Evolutionary conservation across 495 filamentous ascomycete genomes (phyloP).

Genomic region (Xylaria palmicola): DNA sequence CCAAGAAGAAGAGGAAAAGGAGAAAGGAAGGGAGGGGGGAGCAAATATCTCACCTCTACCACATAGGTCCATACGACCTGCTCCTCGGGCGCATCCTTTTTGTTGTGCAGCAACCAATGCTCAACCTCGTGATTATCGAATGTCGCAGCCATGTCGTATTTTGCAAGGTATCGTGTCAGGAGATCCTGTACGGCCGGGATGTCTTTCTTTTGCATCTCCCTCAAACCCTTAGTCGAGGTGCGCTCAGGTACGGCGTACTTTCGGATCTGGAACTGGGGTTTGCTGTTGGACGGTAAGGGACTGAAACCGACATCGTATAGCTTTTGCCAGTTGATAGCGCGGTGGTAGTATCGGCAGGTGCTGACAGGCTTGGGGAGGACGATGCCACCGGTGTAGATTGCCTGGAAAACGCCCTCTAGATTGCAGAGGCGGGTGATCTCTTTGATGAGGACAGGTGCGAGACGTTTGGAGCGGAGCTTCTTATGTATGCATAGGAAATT

Average conservation of each 20-base stretch:
- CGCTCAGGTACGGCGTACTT: conserved; percentile 74
- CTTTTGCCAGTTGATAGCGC: conserved; percentile 91
- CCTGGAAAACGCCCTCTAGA: conserved; percentile 78
- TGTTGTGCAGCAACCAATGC: conserved; percentile 78
- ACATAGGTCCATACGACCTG: conserved; percentile 92
- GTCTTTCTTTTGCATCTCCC: conserved; percentile 80
- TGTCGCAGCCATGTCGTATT: conserved; percentile 79
- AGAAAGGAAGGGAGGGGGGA: too few species aligned
- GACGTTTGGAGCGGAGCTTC: conserved; percentile 88
- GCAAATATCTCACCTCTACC: conserved; percentile 60
- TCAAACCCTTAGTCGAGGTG: conserved; percentile 69
- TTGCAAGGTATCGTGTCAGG: conserved; percentile 72
- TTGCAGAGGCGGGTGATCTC: conserved; percentile 94
- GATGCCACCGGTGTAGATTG: conserved; percentile 90
- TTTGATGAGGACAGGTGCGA: conserved; percentile 92
- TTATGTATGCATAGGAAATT: conserved; percentile 99
- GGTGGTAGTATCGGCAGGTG: conserved; percentile 93
- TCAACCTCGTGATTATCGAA: conserved; percentile 77
- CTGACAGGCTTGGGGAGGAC: conserved; percentile 86
- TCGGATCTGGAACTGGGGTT: conserved; percentile 73
- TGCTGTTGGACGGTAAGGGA: conserved; percentile 74
- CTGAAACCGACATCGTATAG: conserved; percentile 91
- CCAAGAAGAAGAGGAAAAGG: background rate
- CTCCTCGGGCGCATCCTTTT: conserved; percentile 57
- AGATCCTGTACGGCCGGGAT: conserved; percentile 73